These are phyloP conservation scores for Monosporascus sp. DNA, from an alignment of 2,329 filamentous ascomycete species.

Conservation along the genomic window DNA sequence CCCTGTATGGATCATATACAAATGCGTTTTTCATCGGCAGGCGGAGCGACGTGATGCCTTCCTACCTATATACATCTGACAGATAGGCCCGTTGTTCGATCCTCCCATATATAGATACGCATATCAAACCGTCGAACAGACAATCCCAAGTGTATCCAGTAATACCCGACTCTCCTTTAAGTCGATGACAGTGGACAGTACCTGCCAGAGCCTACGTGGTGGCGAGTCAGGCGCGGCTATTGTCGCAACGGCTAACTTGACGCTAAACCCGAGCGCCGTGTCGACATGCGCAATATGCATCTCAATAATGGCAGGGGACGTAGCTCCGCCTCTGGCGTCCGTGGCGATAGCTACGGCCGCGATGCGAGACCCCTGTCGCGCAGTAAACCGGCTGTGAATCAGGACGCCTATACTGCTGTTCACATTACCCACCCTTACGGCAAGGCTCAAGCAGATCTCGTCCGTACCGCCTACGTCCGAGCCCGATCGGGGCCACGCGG, in stretches of 20 bases:
- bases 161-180: too few relatives aligned
- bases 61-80: too few relatives aligned
- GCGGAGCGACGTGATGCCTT: too few relatives aligned
- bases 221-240: constrained; percentile 23
- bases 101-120: too few relatives aligned
- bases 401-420: constrained; percentile 31
- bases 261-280: constrained; percentile 16
- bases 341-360: constrained; percentile 30
- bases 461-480: constrained; percentile 11
- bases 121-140: too few relatives aligned
- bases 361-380: constrained; percentile 23
- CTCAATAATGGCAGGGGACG: constrained; percentile 15
- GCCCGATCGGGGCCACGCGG: constrained; percentile 12
- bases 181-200: too few relatives aligned
- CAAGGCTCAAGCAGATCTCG: constrained; percentile 15
- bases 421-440: constrained; percentile 30
- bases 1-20: too few relatives aligned
- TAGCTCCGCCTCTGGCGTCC: constrained; percentile 23
- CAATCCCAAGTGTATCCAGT: too few relatives aligned
- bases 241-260: constrained; percentile 19
- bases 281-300: constrained; percentile 9
- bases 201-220: constrained; percentile 20
- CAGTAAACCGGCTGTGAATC: constrained; percentile 30
- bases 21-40: too few relatives aligned
- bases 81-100: too few relatives aligned